phyloP scores from a whole-genome alignment of 495 filamentous ascomycete genomes.

The Talaromyces ruber region DNA sequence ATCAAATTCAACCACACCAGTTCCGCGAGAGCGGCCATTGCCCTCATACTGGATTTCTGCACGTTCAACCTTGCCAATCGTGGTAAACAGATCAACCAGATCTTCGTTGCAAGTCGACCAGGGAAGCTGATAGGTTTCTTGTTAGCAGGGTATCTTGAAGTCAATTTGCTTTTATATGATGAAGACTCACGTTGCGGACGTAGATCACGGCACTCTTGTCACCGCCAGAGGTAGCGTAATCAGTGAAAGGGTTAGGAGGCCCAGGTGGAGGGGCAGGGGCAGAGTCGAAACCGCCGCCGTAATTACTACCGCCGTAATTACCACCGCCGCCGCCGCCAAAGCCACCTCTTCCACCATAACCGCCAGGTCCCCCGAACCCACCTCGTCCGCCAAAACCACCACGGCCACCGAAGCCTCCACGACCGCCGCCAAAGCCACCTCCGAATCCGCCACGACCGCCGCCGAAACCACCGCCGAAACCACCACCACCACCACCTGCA shows the following conservation, averaged over 20 bases:
- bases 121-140: conserved; percentile 55
- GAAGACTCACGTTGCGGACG: conserved; percentile 82
- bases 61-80: conserved; percentile 94
- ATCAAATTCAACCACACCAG: conserved; percentile 91
- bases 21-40: conserved; percentile 89
- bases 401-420: conserved; percentile 38
- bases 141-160: not conserved
- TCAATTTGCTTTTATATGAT: not conserved
- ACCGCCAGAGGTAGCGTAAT: conserved; percentile 80
- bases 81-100: conserved; percentile 89
- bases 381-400: conserved; percentile 44
- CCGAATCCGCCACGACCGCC: conserved; percentile 33
- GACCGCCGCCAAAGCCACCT: conserved; percentile 38
- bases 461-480: conserved; percentile 38
- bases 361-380: conserved; percentile 35
- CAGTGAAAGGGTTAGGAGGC: conserved; percentile 93
- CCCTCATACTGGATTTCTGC: conserved; percentile 98
- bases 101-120: conserved; percentile 99
- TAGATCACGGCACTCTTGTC: conserved; percentile 81
- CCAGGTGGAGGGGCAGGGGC: conserved; percentile 28
- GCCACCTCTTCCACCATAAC: conserved; percentile 26
- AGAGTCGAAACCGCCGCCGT: conserved; percentile 37
- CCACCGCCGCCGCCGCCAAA: conserved; percentile 34
- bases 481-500: conserved; percentile 54
- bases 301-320: conserved; percentile 42